Evolutionary conservation across 1,139 yeast species (phyloP), one percentile per base, ranked within the genome.

Genomic region (Protomyces inouyei): DNA sequence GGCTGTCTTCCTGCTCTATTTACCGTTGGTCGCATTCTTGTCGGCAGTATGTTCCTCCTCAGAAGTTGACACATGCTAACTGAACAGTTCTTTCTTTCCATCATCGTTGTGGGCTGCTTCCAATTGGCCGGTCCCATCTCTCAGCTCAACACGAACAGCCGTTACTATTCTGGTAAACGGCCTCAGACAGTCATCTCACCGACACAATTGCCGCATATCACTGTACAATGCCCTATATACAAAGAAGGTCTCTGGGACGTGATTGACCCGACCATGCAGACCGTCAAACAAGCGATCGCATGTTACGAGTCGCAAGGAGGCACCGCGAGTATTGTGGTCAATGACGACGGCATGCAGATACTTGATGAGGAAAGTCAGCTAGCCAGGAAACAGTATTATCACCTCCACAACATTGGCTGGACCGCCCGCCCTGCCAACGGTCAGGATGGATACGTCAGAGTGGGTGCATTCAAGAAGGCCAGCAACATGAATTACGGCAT

Each of bases 401-500:
- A 53, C 6, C 55, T 51, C 25, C 54, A 65, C 21, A 25, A 51
- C 18, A 61, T 66, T 12, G 68, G 68, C 38, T 66, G 65, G 60
- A 65, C 59, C 12, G 67, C 68, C 2, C 48, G 69, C 14, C 68
- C 69, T 10, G 64, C 64, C 10, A 60, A 66, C 35, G 68, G 68
- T n/a, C 46, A 57, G 8, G 48, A 52, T 23, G 66, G 64, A 9
- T 67, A 16, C 35, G 60, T 59, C 5, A 60, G 68, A 1, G 65
- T 64, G 1, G 68, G 68, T 16, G 51, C 68, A 1, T 67, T 66
- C 60, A 67, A 66, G 53, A 66, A 66, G 52, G 68, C 68, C n/a
- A 66, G 68, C 48, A 66, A 67, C 40, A 61, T 66, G 66, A 66
- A 65, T 51, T 67, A 66, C 52, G 67, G 68, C 32, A 63, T 66